Percentiles rank a stretch among this genome's conserved stretches.
Conservation (phyloP, 306 rosid genomes). For the Inga leiocalycina region DNA sequence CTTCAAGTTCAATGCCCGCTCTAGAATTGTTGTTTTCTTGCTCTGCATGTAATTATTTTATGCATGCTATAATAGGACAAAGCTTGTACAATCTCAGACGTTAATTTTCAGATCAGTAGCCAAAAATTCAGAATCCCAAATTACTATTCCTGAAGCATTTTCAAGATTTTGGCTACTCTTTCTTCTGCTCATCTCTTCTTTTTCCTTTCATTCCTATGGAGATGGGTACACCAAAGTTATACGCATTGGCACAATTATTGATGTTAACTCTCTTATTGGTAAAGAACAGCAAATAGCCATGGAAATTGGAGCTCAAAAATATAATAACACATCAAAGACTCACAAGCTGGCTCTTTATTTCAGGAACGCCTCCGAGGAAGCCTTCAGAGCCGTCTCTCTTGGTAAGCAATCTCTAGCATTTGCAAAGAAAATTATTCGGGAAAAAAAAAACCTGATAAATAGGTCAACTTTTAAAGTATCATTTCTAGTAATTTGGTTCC, state of each 20-base stretch:
- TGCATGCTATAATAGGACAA: neutral
- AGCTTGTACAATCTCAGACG: neutral
- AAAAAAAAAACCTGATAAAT: neutral
- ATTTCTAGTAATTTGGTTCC: neutral
- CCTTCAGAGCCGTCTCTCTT: no score
- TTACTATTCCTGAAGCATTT: slow-evolving; percentile 20
- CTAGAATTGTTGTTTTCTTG: slow-evolving; percentile 16
- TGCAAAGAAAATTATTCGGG: neutral
- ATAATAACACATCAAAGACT: slow-evolving; percentile 37
- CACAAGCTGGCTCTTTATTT: slow-evolving; percentile 39
- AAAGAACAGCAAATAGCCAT: slow-evolving; percentile 57
- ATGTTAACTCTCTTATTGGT: slow-evolving; percentile 44
- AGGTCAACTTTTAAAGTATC: neutral
- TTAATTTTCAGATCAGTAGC: neutral
- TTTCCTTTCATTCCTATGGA: slow-evolving; percentile 23
- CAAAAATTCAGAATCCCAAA: slow-evolving; percentile 23
- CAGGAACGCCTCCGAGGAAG: slow-evolving; percentile 23
- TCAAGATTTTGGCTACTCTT: slow-evolving; percentile 25
- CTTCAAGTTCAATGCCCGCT: neutral
- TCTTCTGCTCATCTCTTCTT: slow-evolving; percentile 25
- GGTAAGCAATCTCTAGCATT: slow-evolving; percentile 22
- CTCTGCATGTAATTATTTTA: neutral
- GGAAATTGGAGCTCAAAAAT: slow-evolving; percentile 49
- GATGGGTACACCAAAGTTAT: slow-evolving; percentile 34
- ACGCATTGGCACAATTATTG: slow-evolving; percentile 45